Evolutionary conservation across 2,329 filamentous ascomycete species (phyloP).

Genomic region (Pezicula neosporulosa): DNA sequence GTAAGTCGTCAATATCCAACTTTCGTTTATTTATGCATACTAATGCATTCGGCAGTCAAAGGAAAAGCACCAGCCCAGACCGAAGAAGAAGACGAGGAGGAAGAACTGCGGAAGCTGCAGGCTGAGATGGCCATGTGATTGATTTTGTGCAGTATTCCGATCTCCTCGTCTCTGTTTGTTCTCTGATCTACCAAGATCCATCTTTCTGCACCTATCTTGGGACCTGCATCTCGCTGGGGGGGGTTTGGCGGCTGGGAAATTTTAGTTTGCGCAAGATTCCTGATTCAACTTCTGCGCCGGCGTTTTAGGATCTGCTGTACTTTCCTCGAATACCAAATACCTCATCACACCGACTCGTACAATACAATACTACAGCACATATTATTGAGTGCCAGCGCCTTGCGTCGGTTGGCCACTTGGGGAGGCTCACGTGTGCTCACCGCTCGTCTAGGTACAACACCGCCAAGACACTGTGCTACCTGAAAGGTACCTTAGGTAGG

Average conservation of each 20-base stretch:
- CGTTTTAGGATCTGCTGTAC: conserved; percentile 25
- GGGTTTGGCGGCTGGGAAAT: conserved; percentile 16
- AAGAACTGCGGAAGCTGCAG: conserved; percentile 86
- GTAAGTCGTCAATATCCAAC: conserved; percentile 50
- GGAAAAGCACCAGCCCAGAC: conserved; percentile 42
- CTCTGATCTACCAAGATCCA: conserved; percentile 12
- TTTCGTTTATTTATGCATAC: conserved; percentile 7
- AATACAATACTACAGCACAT: not conserved
- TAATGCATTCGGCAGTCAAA: conserved; percentile 38
- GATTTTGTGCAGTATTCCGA: conserved; percentile 20
- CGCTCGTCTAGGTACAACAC: conserved; percentile 1
- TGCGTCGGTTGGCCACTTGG: too few species aligned
- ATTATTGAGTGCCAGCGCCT: not conserved
- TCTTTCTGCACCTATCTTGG: conserved; percentile 13
- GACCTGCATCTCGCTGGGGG: conserved; percentile 20
- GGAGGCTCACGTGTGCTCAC: conserved; percentile 11
- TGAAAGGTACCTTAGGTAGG: too few species aligned
- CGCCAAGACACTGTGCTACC: too few species aligned
- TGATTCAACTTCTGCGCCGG: conserved; percentile 17
- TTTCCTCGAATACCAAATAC: conserved; percentile 17
- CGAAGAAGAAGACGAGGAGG: conserved; percentile 93
- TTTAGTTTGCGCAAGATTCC: conserved; percentile 13
- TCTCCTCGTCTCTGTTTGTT: conserved; percentile 7
- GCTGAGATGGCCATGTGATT: conserved; percentile 93
- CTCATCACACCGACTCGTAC: conserved; percentile 10